Base-by-base conservation (phyloP, 495 filamentous ascomycete species). In the Penicillium mononematosum region DNA sequence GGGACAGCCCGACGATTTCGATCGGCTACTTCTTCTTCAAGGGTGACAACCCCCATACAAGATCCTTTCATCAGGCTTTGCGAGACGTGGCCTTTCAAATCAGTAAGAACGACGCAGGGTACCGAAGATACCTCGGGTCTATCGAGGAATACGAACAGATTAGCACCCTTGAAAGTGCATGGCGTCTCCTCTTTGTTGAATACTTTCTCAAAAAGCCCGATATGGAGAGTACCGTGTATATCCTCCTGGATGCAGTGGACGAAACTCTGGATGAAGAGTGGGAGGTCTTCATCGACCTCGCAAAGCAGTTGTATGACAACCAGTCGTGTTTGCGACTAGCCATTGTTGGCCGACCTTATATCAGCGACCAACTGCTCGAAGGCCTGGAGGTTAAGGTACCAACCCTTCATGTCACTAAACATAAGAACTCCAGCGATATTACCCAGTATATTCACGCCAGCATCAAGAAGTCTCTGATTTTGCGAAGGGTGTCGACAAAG, bases 1-100 rank as follows among this genome's bases (percentile, higher is more conserved):
- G 5, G 5, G 24, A 24, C 24, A 24, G 24, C 24, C 24, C 4
- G 3, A 9, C 56, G 61, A 55, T 45, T n/a, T 70, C 63, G 9
- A 38, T 68, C 31, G 70, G 53, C 2, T 74, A 67, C 53, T 74
- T 74, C 57, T 70, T 67, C 60, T 69, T 72, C 66, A 69, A 63
- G 39, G 60, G 66, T 32, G 59, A 70, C 44, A 59, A 66, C 36
- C 62, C 62, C 16, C 50, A 68, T 25, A 69, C 64, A 20, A 39
- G 68, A 27, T 62, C 55, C 7, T 42, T 67, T 9, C 58, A 70
- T 36, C 61, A 65, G 22, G 64, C 66, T 4, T 48, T 74, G 11
- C 55, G 65, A 11, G 58, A 65, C 43, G 25, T 73, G 7, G 71
- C 71, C 0, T 71, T 53, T 31, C 68, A 75, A 55, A 60, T 73